Conservation (phyloP, 2,329 filamentous ascomycete species). For the Neofusicoccum kwambonambiense region DNA sequence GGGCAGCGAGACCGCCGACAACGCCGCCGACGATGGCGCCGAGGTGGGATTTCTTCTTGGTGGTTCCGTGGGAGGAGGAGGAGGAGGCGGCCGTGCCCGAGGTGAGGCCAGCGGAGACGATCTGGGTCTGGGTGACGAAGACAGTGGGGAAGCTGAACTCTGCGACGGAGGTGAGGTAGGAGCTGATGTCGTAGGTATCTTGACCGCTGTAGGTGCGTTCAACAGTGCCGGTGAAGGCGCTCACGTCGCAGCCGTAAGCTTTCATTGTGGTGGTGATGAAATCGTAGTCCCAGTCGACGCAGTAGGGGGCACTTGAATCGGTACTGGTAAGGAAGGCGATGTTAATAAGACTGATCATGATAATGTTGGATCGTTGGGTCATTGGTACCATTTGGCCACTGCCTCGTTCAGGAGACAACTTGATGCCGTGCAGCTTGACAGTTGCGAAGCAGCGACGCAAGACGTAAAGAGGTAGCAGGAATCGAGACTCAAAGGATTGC, state of each 20-base stretch:
- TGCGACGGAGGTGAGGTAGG: slow-evolving; percentile 4
- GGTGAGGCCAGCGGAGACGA: background rate
- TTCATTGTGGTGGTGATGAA: slow-evolving; percentile 20
- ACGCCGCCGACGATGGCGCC: slow-evolving; percentile 36
- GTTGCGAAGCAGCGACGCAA: slow-evolving; percentile 29
- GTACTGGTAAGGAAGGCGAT: slow-evolving; percentile 19
- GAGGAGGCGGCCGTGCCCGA: background rate
- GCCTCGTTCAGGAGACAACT: slow-evolving; percentile 27
- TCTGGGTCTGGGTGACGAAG: slow-evolving; percentile 6
- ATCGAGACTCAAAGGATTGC: slow-evolving; percentile 24
- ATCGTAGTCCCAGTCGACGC: slow-evolving; percentile 24
- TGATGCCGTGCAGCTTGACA: slow-evolving; percentile 29
- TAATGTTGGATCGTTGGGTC: background rate
- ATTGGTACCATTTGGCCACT: slow-evolving; percentile 30
- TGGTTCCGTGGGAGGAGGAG: background rate
- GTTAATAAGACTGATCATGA: background rate
- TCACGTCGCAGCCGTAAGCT: slow-evolving; percentile 29
- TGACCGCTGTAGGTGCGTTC: slow-evolving; percentile 18
- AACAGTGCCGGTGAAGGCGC: slow-evolving; percentile 14
- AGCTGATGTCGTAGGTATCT: slow-evolving; percentile 1
- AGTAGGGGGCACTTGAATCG: slow-evolving; percentile 23
- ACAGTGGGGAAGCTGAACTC: slow-evolving; percentile 7
- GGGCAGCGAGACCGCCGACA: slow-evolving; percentile 29
- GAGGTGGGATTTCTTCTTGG: slow-evolving; percentile 20
- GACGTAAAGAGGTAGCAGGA: slow-evolving; percentile 32